Evolutionary conservation across 2,329 filamentous ascomycete genomes (phyloP), one percentile per base, ranked within the genome.

Genomic region (Stagonosporopsis chrysanthemi): DNA sequence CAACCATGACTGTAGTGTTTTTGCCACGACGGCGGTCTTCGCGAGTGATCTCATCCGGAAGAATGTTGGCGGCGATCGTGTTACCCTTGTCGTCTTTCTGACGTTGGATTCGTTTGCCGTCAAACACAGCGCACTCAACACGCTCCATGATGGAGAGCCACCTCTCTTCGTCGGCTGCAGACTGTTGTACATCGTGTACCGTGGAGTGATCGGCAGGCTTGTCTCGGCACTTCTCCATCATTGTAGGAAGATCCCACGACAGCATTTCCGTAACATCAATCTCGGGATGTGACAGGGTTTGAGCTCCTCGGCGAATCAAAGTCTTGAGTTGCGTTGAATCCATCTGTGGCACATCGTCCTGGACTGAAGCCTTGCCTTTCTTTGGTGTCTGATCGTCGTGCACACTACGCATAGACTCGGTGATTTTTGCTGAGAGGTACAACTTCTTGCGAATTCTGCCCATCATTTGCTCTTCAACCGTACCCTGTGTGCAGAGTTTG

Each of bases 381-480:
- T 51, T 63, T 1, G 68, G 55, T 4, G 71, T 69, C 1, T 76
- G 74, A 26, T 70, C 69, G 35, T 68, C 64, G 62, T 85, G 82
- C 6, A 84, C 79, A 61, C 81, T 83, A 39, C 81, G 78, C 82
- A 86, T 85, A 1, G 80, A 81, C 58, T 86, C 84, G 0, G 83
- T 86, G 17, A 87, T 83, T 64, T 86, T 87, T 0, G 83, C 79
- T 0, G 84, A 86, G 0, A 88, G 75, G 58, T 87, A 87, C 0
- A 87, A 75, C 71, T 88, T 88, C 77, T 88, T 88, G 6, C 80
- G 77, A n/a, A 86, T 82, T 1, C 83, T 75, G 0, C 82, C 79
- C 68, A 83, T 78, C 82, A 86, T 86, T 55, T 86, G 84, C 58
- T 84, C 82, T 58, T 86, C 84, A 0, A 86, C 82, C 0, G 84